Evolutionary conservation across 495 filamentous ascomycete species (phyloP).

Genomic region (Penicillium atrosanguineum): DNA sequence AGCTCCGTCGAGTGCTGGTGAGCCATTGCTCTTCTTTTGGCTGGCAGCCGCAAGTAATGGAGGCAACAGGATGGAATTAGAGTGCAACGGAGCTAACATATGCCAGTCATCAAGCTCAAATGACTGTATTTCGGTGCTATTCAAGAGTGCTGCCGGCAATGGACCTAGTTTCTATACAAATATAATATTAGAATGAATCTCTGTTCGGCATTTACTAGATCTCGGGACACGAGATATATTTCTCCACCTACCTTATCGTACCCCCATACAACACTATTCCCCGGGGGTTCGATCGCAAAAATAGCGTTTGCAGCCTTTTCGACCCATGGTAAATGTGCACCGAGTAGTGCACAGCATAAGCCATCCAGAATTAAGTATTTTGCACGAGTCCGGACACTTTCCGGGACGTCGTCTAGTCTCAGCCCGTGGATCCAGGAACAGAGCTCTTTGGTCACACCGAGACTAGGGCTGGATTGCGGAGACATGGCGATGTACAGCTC

Average conservation of each 20-base stretch:
- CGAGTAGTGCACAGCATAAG: constrained; percentile 39
- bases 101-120: constrained; percentile 48
- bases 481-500: background rate
- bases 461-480: background rate
- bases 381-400: constrained; percentile 18
- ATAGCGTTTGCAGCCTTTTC: constrained; percentile 34
- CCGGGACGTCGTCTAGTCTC: constrained; percentile 8
- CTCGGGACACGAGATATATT: background rate
- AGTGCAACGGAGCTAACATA: constrained; percentile 34
- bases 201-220: background rate
- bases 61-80: constrained; percentile 32
- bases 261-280: constrained; percentile 31
- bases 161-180: constrained; percentile 16
- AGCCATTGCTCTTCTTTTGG: constrained; percentile 8
- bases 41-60: constrained; percentile 38
- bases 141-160: constrained; percentile 39
- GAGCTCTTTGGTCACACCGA: constrained; percentile 10
- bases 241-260: constrained; percentile 20
- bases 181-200: background rate
- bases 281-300: constrained; percentile 31
- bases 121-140: constrained; percentile 42
- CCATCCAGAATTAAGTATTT: constrained; percentile 49
- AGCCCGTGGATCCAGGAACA: constrained; percentile 12
- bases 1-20: constrained; percentile 6
- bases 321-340: constrained; percentile 40